These are phyloP conservation scores for Tubosaeta sp. DNA, from an alignment of 768 basidiomycete genomes.

Conservation along the genomic window DNA sequence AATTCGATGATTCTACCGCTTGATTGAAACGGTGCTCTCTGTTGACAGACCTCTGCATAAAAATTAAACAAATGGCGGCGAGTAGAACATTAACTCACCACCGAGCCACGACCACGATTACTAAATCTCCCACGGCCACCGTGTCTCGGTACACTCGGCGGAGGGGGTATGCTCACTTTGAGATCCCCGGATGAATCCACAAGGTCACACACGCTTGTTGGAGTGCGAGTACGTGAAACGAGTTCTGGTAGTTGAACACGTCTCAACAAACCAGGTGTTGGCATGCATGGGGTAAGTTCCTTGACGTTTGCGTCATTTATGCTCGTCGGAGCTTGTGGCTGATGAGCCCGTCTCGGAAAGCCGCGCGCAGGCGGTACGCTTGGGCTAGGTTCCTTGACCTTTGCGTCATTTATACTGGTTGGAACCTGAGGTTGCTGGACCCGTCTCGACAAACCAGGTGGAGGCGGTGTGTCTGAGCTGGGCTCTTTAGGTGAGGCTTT, in stretches of 20 bases:
- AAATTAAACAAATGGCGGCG: neutral
- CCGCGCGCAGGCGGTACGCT: too few species aligned
- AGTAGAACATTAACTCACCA: constrained; percentile 2
- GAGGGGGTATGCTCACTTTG: neutral
- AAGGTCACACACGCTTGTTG: neutral
- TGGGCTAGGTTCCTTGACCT: too few species aligned
- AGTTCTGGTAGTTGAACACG: neutral
- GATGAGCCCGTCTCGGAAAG: too few species aligned
- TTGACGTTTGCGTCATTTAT: too few species aligned
- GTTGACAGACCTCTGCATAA: constrained; percentile 3
- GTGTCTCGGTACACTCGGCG: constrained; percentile 1
- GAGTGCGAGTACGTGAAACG: neutral
- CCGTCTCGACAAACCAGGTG: too few species aligned
- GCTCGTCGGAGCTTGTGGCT: too few species aligned
- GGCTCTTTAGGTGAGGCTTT: neutral
- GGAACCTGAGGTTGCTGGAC: too few species aligned
- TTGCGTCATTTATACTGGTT: too few species aligned
- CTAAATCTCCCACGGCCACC: neutral
- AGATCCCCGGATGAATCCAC: neutral
- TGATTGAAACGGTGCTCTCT: neutral
- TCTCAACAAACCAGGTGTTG: constrained; percentile 1
- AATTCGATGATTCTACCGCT: neutral
- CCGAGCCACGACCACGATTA: neutral
- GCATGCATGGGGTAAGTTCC: too few species aligned
- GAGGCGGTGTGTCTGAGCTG: neutral